Base-by-base conservation (phyloP, 805 yeast genomes). In the Wickerhamomyces tratensis region DNA sequence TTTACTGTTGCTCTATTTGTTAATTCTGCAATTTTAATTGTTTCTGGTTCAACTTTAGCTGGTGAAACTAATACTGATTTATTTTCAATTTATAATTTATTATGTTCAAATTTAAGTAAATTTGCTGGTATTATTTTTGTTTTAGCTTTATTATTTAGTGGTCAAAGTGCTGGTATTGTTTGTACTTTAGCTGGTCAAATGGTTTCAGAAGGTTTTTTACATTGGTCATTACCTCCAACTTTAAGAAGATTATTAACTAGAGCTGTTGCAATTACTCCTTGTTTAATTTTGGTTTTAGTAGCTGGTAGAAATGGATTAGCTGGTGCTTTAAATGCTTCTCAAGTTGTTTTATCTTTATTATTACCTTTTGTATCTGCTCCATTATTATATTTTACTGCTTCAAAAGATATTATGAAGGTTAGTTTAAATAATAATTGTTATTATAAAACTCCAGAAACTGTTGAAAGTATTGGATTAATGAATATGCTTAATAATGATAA, bases 101-200 rank as follows among this genome's bases (percentile, higher is more conserved):
- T 89, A 15, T 69, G 77, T 33, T 51, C 63, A 9, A 74, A 76
- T 40, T 64, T 89, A 38, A 82, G 94, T 6, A 76, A 81, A 30
- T 74, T 76, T 14, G 95, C 91, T 0, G 98, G 96, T 9, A 75
- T 85, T 2, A 64, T 88, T 0, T 89, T 89, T 63, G 89, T 88
- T 55, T 64, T 87, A 42, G 97, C 96, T 1, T 69, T 89, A 51
- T 64, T 89, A 37, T 82, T 86, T 46, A 81, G 91, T 35, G 97
- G 97, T 11, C 88, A 88, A 55, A 79, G 89, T 59, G 96, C 96
- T 2, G 97, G 96, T 34, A 85, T 91, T 31, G 95, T 88, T n/a
- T 87, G 95, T 58, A 88, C 97, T 0, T 68, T 88, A 47, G 88
- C 96, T 8, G 95, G 96, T 14, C 97, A 88, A 60, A 86, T 87